Evolutionary conservation across 2,329 filamentous ascomycete species (phyloP).

Genomic region (Fusarium setosum): DNA sequence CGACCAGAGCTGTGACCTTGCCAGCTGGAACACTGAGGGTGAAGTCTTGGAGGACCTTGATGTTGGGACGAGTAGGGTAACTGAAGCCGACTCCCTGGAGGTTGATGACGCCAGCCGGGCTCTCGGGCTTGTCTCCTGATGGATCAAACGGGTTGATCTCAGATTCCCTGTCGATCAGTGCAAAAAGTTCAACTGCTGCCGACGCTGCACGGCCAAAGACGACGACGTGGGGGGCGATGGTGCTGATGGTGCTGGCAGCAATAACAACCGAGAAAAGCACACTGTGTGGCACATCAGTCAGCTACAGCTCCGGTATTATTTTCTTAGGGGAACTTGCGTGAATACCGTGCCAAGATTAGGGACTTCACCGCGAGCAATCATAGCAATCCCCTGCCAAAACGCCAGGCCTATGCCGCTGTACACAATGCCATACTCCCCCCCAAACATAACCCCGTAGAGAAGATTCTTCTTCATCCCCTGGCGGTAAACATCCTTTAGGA

Average conservation of each 20-base stretch:
- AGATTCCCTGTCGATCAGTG: slow-evolving; percentile 48
- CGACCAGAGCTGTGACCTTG: slow-evolving; percentile 54
- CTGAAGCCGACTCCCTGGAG: slow-evolving; percentile 52
- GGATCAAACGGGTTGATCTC: slow-evolving; percentile 48
- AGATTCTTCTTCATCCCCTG: slow-evolving; percentile 2
- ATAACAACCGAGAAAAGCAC: slow-evolving; percentile 52
- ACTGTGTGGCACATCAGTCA: slow-evolving; percentile 43
- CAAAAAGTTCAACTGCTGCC: slow-evolving; percentile 36
- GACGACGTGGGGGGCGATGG: slow-evolving; percentile 47
- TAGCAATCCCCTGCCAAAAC: slow-evolving; percentile 55
- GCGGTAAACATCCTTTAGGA: slow-evolving; percentile 45
- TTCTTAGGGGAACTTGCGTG: neutral
- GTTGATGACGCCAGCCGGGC: slow-evolving; percentile 45
- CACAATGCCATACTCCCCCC: slow-evolving; percentile 41
- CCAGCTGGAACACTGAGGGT: slow-evolving; percentile 54
- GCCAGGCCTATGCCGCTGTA: slow-evolving; percentile 52
- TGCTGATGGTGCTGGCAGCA: slow-evolving; percentile 46
- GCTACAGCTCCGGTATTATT: neutral
- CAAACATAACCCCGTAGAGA: neutral
- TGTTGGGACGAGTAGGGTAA: slow-evolving; percentile 55
- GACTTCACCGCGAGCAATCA: slow-evolving; percentile 50
- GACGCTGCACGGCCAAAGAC: slow-evolving; percentile 48
- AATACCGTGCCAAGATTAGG: slow-evolving; percentile 41
- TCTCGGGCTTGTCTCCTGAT: slow-evolving; percentile 39
- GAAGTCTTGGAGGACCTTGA: slow-evolving; percentile 53